Evolutionary conservation across 176 grass and related monocot species (phyloP), one percentile per base, ranked within the genome.

Genomic region (Juncus effusus): DNA sequence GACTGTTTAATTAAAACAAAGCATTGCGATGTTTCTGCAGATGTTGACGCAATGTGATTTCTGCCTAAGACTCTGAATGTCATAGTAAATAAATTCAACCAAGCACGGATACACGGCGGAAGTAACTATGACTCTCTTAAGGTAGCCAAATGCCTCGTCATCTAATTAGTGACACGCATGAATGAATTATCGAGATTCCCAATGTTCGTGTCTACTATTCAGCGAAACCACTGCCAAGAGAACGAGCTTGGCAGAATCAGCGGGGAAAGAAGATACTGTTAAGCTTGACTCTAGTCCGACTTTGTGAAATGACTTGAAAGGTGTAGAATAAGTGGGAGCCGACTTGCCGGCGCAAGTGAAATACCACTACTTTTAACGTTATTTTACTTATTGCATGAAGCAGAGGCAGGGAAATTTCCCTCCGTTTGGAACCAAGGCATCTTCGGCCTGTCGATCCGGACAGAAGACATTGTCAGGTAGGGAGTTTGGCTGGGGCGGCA

Each of bases 401-500:
- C 9, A 2, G 44, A 47, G 44, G 44, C 9, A 9, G 44, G 2
- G 0, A 47, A 6, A 0, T 47, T 6, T 9, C 2, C 2, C 9
- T 28, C 19, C 19, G 0, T 28, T 28, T 28, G 19, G 19, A 28
- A 28, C 19, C 19, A 28, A 28, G 0, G 19, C 19, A 1, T 0
- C 19, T 28, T 28, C 19, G 19, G 19, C 19, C 19, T 28, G 19
- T 28, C 19, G 19, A 47, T 47, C 44, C 9, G 9, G 44, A 2
- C 9, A 9, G 9, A 47, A 47, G 2, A 47, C 2, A 47, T 47
- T 47, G 44, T 47, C 44, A 47, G 44, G 44, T 47, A 1, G 86
- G 77, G 86, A 89, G 86, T 89, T 89, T 89, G 81, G 81, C 77
- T 84, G 74, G 81, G 86, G 86, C 59, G 78, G 78, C 81, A 89